A percentile compares a stretch with the other conserved stretches of the same genome.
Evolutionary conservation across 2,329 filamentous ascomycete genomes (phyloP).

Genomic region (Epichloe gansuensis): DNA sequence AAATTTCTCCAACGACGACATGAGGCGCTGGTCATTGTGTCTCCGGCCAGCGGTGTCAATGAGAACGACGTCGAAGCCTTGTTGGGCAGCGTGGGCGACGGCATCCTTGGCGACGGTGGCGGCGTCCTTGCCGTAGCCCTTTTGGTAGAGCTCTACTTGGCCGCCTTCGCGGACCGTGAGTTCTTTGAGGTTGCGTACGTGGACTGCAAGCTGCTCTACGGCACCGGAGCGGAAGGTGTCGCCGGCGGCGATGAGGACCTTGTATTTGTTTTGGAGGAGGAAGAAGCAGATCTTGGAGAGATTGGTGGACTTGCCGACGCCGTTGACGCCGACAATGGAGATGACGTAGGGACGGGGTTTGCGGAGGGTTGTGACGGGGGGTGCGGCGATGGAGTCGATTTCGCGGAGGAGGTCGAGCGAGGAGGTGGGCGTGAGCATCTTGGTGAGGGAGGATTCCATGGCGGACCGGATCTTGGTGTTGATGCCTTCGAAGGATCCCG

Average conservation of each 20-base stretch:
- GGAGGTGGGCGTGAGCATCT: constrained; percentile 90
- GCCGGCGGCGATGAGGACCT: constrained; percentile 83
- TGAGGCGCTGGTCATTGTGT: constrained; percentile 90
- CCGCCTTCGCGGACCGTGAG: constrained; percentile 74
- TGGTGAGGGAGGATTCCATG: constrained; percentile 84
- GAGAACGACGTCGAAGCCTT: constrained; percentile 81
- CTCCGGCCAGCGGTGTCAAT: constrained; percentile 92
- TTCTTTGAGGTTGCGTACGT: constrained; percentile 87
- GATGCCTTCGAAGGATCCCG: constrained; percentile 79
- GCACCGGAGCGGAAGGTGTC: constrained; percentile 96
- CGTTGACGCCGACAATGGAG: constrained; percentile 95
- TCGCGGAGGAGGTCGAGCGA: constrained; percentile 90
- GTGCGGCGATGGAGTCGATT: constrained; percentile 66
- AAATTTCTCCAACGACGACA: constrained; percentile 96
- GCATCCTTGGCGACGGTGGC: constrained; percentile 92
- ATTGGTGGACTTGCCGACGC: constrained; percentile 96
- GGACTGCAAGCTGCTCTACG: constrained; percentile 91
- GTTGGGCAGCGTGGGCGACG: constrained; percentile 61
- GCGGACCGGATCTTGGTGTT: constrained; percentile 71
- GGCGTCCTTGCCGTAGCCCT: constrained; percentile 95
- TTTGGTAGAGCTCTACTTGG: constrained; percentile 82
- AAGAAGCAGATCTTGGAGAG: constrained; percentile 98
- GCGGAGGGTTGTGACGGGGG: constrained; percentile 52
- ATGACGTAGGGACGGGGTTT: constrained; percentile 81
- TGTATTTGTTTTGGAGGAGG: constrained; percentile 91